These are phyloP conservation scores for Pleurotus tuoliensis DNA, from an alignment of 768 basidiomycete species.

Conservation along the genomic window DNA sequence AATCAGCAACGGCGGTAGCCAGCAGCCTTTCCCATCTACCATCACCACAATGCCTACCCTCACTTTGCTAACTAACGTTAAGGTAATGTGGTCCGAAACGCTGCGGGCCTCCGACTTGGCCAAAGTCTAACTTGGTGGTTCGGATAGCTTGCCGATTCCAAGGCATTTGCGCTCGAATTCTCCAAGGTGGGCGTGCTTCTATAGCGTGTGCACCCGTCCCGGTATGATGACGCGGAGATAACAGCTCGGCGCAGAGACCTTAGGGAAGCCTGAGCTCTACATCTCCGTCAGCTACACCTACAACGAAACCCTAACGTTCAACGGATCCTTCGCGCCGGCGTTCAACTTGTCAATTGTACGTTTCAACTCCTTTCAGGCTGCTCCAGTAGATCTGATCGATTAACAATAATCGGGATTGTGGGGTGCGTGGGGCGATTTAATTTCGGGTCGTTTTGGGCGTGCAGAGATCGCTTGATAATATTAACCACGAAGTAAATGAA, in stretches of 20 bases:
- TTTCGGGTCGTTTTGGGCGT: neutral
- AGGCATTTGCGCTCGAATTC: conserved; percentile 45
- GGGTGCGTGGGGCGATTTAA: neutral
- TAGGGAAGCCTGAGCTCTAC: conserved; percentile 51
- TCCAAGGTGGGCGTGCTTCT: conserved; percentile 40
- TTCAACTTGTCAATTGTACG: conserved; percentile 57
- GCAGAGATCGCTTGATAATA: conserved; percentile 57
- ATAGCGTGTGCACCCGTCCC: neutral
- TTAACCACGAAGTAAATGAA: conserved; percentile 43
- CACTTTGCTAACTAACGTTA: conserved; percentile 39
- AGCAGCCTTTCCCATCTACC: too few species aligned
- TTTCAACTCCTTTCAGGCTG: conserved; percentile 4
- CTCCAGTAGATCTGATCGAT: too few species aligned
- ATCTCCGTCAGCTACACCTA: conserved; percentile 53
- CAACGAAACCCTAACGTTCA: conserved; percentile 59
- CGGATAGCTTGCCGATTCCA: conserved; percentile 31
- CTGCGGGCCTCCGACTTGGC: too few species aligned
- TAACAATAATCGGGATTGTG: neutral
- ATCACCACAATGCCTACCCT: conserved; percentile 36
- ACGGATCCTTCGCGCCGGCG: conserved; percentile 63
- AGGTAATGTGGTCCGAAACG: conserved; percentile 20
- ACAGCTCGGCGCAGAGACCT: conserved; percentile 48
- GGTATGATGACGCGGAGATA: neutral
- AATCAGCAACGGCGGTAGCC: too few species aligned
- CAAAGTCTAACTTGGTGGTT: neutral